Evolutionary conservation across 192 early-diverging fungal genomes (phyloP), one percentile per base, ranked within the genome.

Genomic region (Obelidium mucronatum): DNA sequence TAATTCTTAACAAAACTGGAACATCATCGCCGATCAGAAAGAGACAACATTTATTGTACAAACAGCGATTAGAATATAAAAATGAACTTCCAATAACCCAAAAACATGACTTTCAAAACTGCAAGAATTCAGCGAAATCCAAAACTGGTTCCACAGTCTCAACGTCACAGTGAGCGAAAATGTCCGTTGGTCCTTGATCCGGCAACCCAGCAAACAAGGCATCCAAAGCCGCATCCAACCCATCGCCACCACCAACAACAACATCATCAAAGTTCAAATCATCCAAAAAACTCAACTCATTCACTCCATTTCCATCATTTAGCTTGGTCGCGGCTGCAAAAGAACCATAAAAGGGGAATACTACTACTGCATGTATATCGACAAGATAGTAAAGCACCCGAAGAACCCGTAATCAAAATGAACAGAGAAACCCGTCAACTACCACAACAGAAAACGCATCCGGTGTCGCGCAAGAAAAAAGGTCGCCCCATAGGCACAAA

Each of bases 261-360:
- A 51, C 8, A 13, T 8, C 48, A 8, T 51, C 48, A 8, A 51
- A 51, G 22, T 51, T 31, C 55, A 22, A 58, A 24, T 24, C 5
- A 24, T 28, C 24, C 55, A 22, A 22, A 58, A 58, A 22, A 58
- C 26, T 24, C 8, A 22, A 28, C 8, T 65, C 62, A 13, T 13
- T 40, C 62, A 37, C 15, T 67, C 66, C 66, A 42, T 67, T 51
- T 67, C 66, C 66, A 67, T 67, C 66, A 33, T 67, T 67, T 30
- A 67, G 44, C 66, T 67, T 67, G 66, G 66, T 51, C 66, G 39
- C 66, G 66, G 66, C 66, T 67, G 55, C 55, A 58, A 22, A n/a
- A 58, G 55, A 58, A 58, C 22, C 55, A 48, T 48, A 15, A 19
- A 19, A 8, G 22, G 48, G 48, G 48, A 51, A 51, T 8, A 51